Conservation (phyloP, 1,284 basidiomycete genomes). For the Xerocomus cyaneibrunnescens region DNA sequence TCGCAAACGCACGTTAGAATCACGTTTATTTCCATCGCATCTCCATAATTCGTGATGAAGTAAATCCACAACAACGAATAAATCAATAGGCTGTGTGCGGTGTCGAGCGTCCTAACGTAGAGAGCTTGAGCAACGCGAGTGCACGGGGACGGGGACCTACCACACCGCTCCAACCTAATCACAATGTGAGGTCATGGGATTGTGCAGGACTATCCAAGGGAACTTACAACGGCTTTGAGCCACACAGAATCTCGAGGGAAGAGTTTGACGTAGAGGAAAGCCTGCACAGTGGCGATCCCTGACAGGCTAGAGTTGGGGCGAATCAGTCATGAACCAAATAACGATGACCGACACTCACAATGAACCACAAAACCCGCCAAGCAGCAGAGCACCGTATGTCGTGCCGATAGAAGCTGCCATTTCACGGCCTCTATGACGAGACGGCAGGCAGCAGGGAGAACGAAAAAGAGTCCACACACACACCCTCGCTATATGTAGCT, state of each 20-base stretch:
- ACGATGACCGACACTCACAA: constrained; percentile 19
- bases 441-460: no score
- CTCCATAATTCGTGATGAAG: constrained; percentile 31
- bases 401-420: no score
- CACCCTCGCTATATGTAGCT: no score
- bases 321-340: background rate
- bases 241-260: constrained; percentile 38
- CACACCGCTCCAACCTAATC: constrained; percentile 31
- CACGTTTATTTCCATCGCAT: constrained; percentile 22
- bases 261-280: constrained; percentile 43
- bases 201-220: background rate
- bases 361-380: constrained; percentile 45
- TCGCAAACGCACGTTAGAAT: constrained; percentile 25
- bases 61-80: constrained; percentile 33
- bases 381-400: constrained; percentile 45
- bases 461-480: no score
- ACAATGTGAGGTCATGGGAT: background rate
- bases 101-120: constrained; percentile 26
- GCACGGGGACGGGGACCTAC: constrained; percentile 6
- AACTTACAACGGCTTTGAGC: constrained; percentile 41
- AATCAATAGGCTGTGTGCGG: constrained; percentile 30
- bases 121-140: constrained; percentile 3
- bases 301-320: constrained; percentile 37
- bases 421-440: no score
- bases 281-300: constrained; percentile 44